A percentile compares a stretch with the other conserved stretches of the same genome.
phyloP scores from a whole-genome alignment of 768 basidiomycete genomes.

The Tulasnella sp. region DNA sequence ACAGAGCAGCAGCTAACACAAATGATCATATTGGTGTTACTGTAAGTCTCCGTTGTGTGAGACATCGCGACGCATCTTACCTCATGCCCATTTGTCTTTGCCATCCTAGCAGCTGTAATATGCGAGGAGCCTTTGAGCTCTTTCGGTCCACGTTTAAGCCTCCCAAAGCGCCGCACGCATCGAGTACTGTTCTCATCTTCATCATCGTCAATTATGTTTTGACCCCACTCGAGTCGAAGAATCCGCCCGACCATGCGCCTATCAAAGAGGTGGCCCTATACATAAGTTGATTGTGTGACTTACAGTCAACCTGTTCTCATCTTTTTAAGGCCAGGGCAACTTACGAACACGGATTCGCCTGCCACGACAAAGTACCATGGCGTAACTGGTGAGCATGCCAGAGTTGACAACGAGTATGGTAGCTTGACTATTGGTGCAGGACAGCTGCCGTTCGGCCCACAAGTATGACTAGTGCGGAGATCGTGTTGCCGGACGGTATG shows the following conservation, averaged over 20 bases:
- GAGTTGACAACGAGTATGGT: slow-evolving; percentile 53
- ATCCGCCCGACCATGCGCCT: slow-evolving; percentile 56
- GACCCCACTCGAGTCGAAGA: slow-evolving; percentile 60
- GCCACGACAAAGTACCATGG: slow-evolving; percentile 81
- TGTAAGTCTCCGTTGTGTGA: no score
- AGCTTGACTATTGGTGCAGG: slow-evolving; percentile 60
- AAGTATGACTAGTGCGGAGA: slow-evolving; percentile 57
- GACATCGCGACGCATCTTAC: slow-evolving; percentile 36
- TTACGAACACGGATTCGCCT: slow-evolving; percentile 64
- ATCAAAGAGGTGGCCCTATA: slow-evolving; percentile 74
- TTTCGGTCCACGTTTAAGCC: slow-evolving; percentile 29
- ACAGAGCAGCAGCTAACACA: slow-evolving; percentile 50
- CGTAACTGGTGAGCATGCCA: slow-evolving; percentile 64
- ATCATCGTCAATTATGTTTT: slow-evolving; percentile 36
- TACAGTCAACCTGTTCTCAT: background rate
- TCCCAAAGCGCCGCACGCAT: slow-evolving; percentile 73
- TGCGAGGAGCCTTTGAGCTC: slow-evolving; percentile 40
- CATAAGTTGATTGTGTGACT: slow-evolving; percentile 12
- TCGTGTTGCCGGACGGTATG: slow-evolving; percentile 84
- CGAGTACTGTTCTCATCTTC: slow-evolving; percentile 46
- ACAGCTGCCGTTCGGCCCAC: slow-evolving; percentile 39
- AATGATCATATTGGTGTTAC: no score
- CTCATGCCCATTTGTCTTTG: slow-evolving; percentile 60
- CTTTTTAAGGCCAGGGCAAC: slow-evolving; percentile 26
- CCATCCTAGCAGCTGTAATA: slow-evolving; percentile 67